A percentile compares a stretch with the other conserved stretches of the same genome.
phyloP scores from a whole-genome alignment of 2,329 filamentous ascomycete genomes.

The Cordyceps cicadae region DNA sequence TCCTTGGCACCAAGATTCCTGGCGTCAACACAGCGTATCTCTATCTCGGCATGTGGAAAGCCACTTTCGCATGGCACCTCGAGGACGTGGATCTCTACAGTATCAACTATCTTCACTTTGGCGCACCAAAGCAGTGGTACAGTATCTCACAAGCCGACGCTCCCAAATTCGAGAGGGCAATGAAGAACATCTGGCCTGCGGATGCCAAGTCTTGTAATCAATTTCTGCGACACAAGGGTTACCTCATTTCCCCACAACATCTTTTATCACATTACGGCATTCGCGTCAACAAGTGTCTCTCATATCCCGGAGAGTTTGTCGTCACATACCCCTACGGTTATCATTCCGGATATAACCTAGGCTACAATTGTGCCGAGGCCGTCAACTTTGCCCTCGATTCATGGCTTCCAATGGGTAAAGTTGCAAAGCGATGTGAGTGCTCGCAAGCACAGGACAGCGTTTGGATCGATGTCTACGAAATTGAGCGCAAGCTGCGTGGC shows the following conservation, averaged over 20 bases:
- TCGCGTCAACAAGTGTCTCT: slow-evolving; percentile 90
- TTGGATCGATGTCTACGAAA: slow-evolving; percentile 94
- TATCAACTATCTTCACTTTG: slow-evolving; percentile 99
- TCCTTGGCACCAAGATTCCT: slow-evolving; percentile 88
- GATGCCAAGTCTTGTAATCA: slow-evolving; percentile 95
- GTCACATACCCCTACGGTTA: slow-evolving; percentile 98
- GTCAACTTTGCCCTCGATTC: slow-evolving; percentile 96
- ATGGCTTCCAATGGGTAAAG: slow-evolving; percentile 90
- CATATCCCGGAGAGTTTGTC: slow-evolving; percentile 94
- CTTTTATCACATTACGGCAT: slow-evolving; percentile 85
- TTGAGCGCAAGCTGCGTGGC: slow-evolving; percentile 86
- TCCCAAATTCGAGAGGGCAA: slow-evolving; percentile 83
- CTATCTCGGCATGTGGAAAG: slow-evolving; percentile 99
- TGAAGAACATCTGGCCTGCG: slow-evolving; percentile 90
- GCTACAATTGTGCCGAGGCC: slow-evolving; percentile 97
- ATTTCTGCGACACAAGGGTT: slow-evolving; percentile 95
- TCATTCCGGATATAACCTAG: slow-evolving; percentile 94
- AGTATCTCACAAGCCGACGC: slow-evolving; percentile 96
- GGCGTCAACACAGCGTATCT: slow-evolving; percentile 97
- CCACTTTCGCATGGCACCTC: slow-evolving; percentile 97
- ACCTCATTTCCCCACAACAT: slow-evolving; percentile 85
- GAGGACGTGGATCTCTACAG: slow-evolving; percentile 99
- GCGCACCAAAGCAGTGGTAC: slow-evolving; percentile 98
- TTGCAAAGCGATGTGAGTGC: slow-evolving; percentile 95
- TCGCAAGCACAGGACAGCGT: slow-evolving; percentile 93